These are phyloP conservation scores for Heterococcus sp. DNA, from an alignment of 108 stramenopile species.

Conservation along the genomic window DNA sequence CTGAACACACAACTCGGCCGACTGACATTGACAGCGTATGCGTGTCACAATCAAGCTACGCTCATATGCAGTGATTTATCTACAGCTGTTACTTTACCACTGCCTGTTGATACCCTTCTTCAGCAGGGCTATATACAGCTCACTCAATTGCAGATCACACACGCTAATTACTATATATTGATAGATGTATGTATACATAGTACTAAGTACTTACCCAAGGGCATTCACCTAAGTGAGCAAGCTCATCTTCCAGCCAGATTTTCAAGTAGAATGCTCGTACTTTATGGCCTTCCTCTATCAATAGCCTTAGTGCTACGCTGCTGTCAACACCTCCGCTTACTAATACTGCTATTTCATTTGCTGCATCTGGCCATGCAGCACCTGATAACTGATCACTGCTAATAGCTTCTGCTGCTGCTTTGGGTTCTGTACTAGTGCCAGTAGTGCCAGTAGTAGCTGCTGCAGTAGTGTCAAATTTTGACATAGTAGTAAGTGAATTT, in stretches of 20 bases:
- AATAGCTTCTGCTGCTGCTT: too few relatives aligned
- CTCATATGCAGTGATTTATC: too few relatives aligned
- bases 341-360: conserved; percentile 75
- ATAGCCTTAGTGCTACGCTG: conserved; percentile 81
- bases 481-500: background rate
- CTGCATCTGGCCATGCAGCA: background rate
- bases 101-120: too few relatives aligned
- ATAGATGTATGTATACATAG: background rate
- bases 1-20: too few relatives aligned
- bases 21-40: too few relatives aligned
- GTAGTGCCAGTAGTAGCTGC: background rate
- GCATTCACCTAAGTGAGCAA: conserved; percentile 84
- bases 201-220: conserved; percentile 70
- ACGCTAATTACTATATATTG: too few relatives aligned
- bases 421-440: background rate
- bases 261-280: conserved; percentile 92
- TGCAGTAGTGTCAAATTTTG: background rate
- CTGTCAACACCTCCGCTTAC: conserved; percentile 95
- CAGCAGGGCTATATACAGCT: too few relatives aligned
- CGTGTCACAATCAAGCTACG: too few relatives aligned
- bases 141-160: too few relatives aligned
- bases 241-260: conserved; percentile 96
- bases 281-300: conserved; percentile 72
- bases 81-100: too few relatives aligned
- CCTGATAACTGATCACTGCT: background rate